Percentiles rank a stretch among this genome's conserved stretches.
These are phyloP conservation scores for Neocucurbitaria cava DNA, from an alignment of 2,329 filamentous ascomycete genomes.

Conservation along the genomic window DNA sequence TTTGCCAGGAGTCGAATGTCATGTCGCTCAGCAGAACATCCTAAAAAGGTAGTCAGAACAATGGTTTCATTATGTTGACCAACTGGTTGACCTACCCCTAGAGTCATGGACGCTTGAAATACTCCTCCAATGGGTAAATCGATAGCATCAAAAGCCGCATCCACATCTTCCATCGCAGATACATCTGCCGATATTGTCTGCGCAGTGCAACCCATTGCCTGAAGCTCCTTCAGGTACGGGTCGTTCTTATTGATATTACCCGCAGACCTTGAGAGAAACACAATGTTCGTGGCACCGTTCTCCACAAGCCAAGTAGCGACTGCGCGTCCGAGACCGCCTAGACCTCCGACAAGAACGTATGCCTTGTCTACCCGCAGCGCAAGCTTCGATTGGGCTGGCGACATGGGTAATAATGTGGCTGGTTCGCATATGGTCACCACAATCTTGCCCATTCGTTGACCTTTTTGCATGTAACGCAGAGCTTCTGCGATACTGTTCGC, in stretches of 20 bases:
- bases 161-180: slow-evolving; percentile 3
- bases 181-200: slow-evolving; percentile 11
- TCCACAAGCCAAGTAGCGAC: slow-evolving; percentile 24
- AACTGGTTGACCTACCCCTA: too few species aligned
- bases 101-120: slow-evolving; percentile 24
- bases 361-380: slow-evolving; percentile 2
- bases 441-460: slow-evolving; percentile 51
- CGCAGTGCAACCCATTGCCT: slow-evolving; percentile 15
- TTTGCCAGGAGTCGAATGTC: slow-evolving; percentile 15
- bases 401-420: too few species aligned
- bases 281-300: slow-evolving; percentile 22
- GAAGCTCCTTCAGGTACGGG: slow-evolving; percentile 11
- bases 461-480: slow-evolving; percentile 41
- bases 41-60: too few species aligned
- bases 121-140: slow-evolving; percentile 11
- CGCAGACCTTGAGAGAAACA: slow-evolving; percentile 22
- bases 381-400: too few species aligned
- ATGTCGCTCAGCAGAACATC: slow-evolving; percentile 10
- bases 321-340: slow-evolving; percentile 28
- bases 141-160: slow-evolving; percentile 1
- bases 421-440: slow-evolving; percentile 37
- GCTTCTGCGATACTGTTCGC: slow-evolving; percentile 30
- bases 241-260: slow-evolving; percentile 1
- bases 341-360: slow-evolving; percentile 33
- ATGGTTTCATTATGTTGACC: too few species aligned